These are phyloP conservation scores for Balakata baccata DNA, from an alignment of 345 rosid species.

Conservation along the genomic window DNA sequence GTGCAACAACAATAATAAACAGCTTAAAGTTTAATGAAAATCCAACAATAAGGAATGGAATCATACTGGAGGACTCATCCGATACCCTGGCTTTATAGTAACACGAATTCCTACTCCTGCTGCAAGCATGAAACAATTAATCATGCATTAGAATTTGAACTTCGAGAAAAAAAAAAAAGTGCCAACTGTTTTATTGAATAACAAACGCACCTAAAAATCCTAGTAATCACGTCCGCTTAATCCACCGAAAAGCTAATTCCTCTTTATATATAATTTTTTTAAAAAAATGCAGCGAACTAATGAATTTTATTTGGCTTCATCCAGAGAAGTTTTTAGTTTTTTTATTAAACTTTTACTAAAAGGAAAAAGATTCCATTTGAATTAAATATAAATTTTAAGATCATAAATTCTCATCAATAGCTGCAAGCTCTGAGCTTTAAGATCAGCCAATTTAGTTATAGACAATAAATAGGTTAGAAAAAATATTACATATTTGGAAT, in stretches of 20 bases:
- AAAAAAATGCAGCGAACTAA: too few species aligned
- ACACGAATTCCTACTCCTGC: slow-evolving; percentile 81
- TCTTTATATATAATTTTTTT: too few species aligned
- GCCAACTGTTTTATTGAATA: not conserved
- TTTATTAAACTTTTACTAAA: not conserved
- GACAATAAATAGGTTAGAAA: not conserved
- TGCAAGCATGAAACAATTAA: slow-evolving; percentile 26
- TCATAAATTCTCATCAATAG: not conserved
- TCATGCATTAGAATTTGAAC: not conserved
- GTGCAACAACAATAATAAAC: not conserved
- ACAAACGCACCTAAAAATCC: not conserved
- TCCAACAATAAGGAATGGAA: not conserved
- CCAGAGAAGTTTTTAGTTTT: too few species aligned
- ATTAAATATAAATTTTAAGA: not conserved
- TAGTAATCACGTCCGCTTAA: not conserved
- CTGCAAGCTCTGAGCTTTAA: not conserved
- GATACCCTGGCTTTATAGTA: slow-evolving; percentile 67
- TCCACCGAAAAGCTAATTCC: not conserved
- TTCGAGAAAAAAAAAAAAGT: not conserved
- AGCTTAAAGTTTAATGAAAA: not conserved
- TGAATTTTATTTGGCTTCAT: too few species aligned
- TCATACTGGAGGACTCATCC: slow-evolving; percentile 79
- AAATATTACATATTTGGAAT: too few species aligned
- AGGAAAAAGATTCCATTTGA: not conserved
- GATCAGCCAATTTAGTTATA: not conserved